Percentiles rank a stretch among this genome's conserved stretches.
Conservation (phyloP, 1,284 basidiomycete genomes). For the Peniophora sp. region DNA sequence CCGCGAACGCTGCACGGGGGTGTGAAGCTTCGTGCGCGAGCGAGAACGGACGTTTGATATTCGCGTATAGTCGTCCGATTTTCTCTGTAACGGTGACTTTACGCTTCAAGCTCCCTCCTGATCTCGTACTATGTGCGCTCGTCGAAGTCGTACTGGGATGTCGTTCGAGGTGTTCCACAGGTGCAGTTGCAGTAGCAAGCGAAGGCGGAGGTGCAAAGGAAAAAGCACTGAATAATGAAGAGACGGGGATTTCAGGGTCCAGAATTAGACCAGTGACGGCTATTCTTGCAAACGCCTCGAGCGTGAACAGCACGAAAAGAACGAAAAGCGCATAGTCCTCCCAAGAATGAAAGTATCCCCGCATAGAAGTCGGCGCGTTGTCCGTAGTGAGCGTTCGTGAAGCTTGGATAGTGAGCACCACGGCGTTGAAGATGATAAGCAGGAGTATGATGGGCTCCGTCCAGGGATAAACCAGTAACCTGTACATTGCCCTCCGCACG, state of each 20-base stretch:
- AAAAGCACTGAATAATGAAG: conserved; percentile 42
- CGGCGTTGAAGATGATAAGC: conserved; percentile 80
- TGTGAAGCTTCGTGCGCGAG: conserved; percentile 21
- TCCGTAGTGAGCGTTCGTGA: conserved; percentile 45
- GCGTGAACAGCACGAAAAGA: conserved; percentile 83
- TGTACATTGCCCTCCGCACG: conserved; percentile 56
- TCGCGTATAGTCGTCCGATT: conserved; percentile 27
- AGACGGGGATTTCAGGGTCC: conserved; percentile 72
- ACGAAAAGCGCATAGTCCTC: conserved; percentile 81
- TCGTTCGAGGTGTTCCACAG: conserved; percentile 13
- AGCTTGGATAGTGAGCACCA: conserved; percentile 80
- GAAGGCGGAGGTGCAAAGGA: conserved; percentile 26
- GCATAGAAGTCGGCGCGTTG: conserved; percentile 32
- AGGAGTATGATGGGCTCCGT: conserved; percentile 83
- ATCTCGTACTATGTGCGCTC: conserved; percentile 22
- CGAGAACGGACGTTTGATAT: conserved; percentile 36
- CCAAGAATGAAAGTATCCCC: conserved; percentile 83
- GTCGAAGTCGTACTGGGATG: conserved; percentile 25
- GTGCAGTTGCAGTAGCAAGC: conserved; percentile 12
- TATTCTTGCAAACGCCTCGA: conserved; percentile 87
- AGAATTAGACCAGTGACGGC: conserved; percentile 87
- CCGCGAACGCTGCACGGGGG: conserved; percentile 1
- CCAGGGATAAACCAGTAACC: conserved; percentile 69
- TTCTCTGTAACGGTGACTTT: conserved; percentile 17
- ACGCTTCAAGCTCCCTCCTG: background rate